A percentile compares a stretch with the other conserved stretches of the same genome.
Conservation (phyloP, 2,329 filamentous ascomycete genomes). For the Cordyceps cicadae region DNA sequence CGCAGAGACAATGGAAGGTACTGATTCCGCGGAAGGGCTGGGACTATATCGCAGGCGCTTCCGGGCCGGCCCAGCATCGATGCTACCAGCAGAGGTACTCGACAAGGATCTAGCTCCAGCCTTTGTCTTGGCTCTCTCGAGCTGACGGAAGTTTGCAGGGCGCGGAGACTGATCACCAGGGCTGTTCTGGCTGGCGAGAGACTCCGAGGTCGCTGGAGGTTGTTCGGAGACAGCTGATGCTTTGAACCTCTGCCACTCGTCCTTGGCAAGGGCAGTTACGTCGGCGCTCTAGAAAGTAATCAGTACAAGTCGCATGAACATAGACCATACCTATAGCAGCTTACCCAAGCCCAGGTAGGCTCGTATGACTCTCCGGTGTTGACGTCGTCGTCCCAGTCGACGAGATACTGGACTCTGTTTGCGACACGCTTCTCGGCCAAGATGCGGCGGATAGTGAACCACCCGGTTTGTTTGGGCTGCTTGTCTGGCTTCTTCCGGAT, state of each 20-base stretch:
- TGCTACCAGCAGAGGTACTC: background rate
- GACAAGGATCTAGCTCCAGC: background rate
- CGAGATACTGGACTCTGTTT: constrained; percentile 25
- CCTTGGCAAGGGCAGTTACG: constrained; percentile 23
- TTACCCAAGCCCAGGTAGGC: constrained; percentile 26
- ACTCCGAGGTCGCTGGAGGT: background rate
- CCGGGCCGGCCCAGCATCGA: constrained; percentile 11
- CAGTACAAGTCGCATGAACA: background rate
- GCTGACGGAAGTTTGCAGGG: constrained; percentile 21
- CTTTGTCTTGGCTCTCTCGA: constrained; percentile 12
- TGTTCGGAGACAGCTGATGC: background rate
- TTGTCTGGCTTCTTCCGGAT: constrained; percentile 13
- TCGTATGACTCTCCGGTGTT: constrained; percentile 24
- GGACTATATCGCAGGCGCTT: constrained; percentile 19
- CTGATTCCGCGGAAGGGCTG: constrained; percentile 23
- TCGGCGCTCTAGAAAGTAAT: constrained; percentile 18
- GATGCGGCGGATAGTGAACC: constrained; percentile 28
- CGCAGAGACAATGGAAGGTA: constrained; percentile 22
- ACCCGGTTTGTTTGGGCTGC: constrained; percentile 18
- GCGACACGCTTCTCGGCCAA: constrained; percentile 24
- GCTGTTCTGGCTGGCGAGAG: background rate
- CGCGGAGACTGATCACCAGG: constrained; percentile 21
- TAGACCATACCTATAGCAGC: background rate
- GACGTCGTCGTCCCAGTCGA: constrained; percentile 30
- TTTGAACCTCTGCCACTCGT: constrained; percentile 27